Evolutionary conservation across 139 green algal genomes (phyloP), one percentile per base, ranked within the genome.

Genomic region (Zygnema cylindricum): DNA sequence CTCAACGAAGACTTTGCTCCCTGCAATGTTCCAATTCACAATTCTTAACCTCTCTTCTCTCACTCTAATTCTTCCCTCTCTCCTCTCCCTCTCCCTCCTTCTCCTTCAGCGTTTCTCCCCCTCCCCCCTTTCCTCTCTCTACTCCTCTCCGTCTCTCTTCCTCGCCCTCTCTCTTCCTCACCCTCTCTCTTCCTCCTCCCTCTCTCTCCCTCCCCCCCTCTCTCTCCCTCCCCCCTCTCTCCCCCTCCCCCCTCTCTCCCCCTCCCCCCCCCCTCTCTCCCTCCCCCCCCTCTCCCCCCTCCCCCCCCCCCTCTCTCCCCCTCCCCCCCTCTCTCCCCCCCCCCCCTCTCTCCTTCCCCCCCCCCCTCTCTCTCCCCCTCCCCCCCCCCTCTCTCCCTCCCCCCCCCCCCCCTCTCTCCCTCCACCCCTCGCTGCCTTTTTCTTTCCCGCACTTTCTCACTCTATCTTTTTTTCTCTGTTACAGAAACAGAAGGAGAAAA

Each of bases 331-430:
- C 32, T 3, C 77, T 3, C 55, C 3, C 30, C 3, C 77, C 30
- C 32, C 30, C 77, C 35, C 77, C 75, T 33, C 77, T 54, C 32
- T 35, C 77, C 35, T 3, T 49, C 39, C 77, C 36, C 39, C 77
- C 79, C 23, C 79, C 77, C 79, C n/a, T 32, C 79, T 41, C 23
- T 30, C 35, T 86, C 79, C 11, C 41, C 2, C 42, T 71, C 41
- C 32, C 30, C 30, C 32, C 33, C 11, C 33, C 22, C 11, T 30
- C 36, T 41, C 42, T 41, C 36, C 40, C 1, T 41, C 30, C 35
- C 7, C 79, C 21, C n/a, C 36, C 23, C n/a, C 69, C 36, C 79
- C 11, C 79, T 38, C 79, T 86, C 79, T 83, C 79, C 21, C 38
- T 33, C 25, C 32, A 35, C n/a, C 76, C 32, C 25, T 83, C 78